Base-by-base conservation (phyloP, 1,284 basidiomycete genomes). In the Sanghuangporus sanghuang region DNA sequence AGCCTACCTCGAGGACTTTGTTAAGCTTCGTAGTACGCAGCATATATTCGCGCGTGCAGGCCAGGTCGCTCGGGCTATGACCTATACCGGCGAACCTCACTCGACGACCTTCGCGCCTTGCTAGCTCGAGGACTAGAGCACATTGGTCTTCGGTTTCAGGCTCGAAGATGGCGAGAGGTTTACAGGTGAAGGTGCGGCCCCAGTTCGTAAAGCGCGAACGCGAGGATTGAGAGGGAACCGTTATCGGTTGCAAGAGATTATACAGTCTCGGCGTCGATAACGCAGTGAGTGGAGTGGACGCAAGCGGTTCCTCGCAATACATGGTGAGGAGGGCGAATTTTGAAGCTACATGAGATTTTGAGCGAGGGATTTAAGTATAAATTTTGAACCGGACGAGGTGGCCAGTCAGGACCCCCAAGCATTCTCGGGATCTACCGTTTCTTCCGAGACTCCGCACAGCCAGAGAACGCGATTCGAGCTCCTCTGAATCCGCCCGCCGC, bases 41-140 rank as follows among this genome's bases (percentile, higher is more conserved):
- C 83, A 96, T 89, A 78, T 86, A 95, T 12, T 87, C 93, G 61
- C 79, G 82, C 0, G 93, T 95, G 75, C 93, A 96, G 0, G 92
- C 89, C 59, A 98, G 80, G 77, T 98, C 96, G 72, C 89, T 92
- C 9, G 96, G 97, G 67, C 90, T 93, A 77, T 98, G 96, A 0
- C 95, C 95, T 8, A 94, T 86, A 8, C 96, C 96, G 35, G 90
- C 89, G 0, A 93, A 91, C 62, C 95, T 86, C 44, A 98, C 80
- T 36, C 83, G 81, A 68, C 84, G 85, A 11, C 82, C 79, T 71
- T 93, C 85, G 52, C 92, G 79, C 12, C 89, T 80, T 0, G 95
- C 95, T 27, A 95, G 85, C 75, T 95, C 94, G 38, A 99, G 80
- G 53, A 96, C 81, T 67, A 87, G 82, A 50, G 84, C 81, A 70